These are phyloP conservation scores for Suillus variegatus DNA, from an alignment of 768 basidiomycete genomes.

Conservation along the genomic window DNA sequence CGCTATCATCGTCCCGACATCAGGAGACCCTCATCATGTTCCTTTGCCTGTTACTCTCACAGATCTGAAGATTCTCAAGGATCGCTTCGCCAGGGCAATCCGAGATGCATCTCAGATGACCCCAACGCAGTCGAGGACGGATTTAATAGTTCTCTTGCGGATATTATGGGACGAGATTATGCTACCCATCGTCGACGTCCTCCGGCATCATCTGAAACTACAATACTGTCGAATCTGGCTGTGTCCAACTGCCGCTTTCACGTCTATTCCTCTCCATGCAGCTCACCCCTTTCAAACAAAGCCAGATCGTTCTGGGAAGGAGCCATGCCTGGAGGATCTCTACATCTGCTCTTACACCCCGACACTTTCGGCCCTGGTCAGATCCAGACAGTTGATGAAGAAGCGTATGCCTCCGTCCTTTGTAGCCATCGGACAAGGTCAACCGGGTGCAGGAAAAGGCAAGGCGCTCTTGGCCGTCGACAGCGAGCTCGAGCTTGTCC, in stretches of 20 bases:
- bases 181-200: not conserved
- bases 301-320: not conserved
- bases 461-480: not conserved
- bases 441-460: not conserved
- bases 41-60: not conserved
- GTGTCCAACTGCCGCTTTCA: not conserved
- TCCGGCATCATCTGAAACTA: not conserved
- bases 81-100: slow-evolving; percentile 9
- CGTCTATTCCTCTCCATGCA: no score
- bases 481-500: not conserved
- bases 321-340: not conserved
- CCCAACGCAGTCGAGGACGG: no score
- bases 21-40: not conserved
- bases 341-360: not conserved
- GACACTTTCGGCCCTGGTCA: not conserved
- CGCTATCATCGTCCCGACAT: not conserved
- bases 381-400: not conserved
- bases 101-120: not conserved
- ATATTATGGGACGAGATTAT: not conserved
- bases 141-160: not conserved
- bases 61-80: slow-evolving; percentile 7
- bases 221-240: not conserved
- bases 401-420: not conserved
- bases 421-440: not conserved
- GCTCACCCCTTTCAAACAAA: not conserved